Conservation (phyloP, 1,139 yeast genomes). For the Lodderomyces parapsilosis region DNA sequence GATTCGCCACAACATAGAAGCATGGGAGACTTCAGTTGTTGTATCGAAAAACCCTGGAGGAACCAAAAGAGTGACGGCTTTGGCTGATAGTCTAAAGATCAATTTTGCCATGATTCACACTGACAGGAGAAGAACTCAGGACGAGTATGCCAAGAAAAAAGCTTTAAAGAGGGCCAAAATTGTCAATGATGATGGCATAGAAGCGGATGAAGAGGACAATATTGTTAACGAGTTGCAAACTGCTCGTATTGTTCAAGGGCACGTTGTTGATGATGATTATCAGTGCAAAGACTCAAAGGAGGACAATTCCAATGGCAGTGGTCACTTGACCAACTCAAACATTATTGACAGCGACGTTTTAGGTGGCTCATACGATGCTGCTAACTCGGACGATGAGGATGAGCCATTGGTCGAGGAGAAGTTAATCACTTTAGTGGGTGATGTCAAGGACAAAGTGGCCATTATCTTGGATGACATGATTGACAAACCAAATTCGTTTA, state of each 20-base stretch:
- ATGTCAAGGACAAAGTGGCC: constrained; percentile 87
- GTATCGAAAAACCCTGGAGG: constrained; percentile 99
- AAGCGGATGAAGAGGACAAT: constrained; percentile 46
- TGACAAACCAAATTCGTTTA: constrained; percentile 89
- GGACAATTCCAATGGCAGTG: background rate
- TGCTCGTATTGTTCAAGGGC: constrained; percentile 95
- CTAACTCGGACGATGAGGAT: constrained; percentile 76
- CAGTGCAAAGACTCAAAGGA: constrained; percentile 13
- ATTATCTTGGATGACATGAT: constrained; percentile 95
- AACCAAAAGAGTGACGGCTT: constrained; percentile 93
- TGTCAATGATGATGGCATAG: constrained; percentile 22
- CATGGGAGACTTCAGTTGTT: constrained; percentile 78
- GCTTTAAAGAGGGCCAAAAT: constrained; percentile 27
- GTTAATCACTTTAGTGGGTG: constrained; percentile 93
- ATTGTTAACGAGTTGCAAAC: constrained; percentile 87
- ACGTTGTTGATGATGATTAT: constrained; percentile 89
- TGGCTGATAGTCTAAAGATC: constrained; percentile 92
- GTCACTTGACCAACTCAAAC: constrained; percentile 6
- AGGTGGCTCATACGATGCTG: constrained; percentile 83
- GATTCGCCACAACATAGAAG: constrained; percentile 87
- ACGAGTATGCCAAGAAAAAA: constrained; percentile 51
- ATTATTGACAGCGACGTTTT: constrained; percentile 51
- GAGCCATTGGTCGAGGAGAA: constrained; percentile 79
- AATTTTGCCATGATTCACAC: constrained; percentile 99
- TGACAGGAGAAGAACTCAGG: constrained; percentile 88